phyloP scores from a whole-genome alignment of 2,329 filamentous ascomycete species.

The Lecanicillium sp. region DNA sequence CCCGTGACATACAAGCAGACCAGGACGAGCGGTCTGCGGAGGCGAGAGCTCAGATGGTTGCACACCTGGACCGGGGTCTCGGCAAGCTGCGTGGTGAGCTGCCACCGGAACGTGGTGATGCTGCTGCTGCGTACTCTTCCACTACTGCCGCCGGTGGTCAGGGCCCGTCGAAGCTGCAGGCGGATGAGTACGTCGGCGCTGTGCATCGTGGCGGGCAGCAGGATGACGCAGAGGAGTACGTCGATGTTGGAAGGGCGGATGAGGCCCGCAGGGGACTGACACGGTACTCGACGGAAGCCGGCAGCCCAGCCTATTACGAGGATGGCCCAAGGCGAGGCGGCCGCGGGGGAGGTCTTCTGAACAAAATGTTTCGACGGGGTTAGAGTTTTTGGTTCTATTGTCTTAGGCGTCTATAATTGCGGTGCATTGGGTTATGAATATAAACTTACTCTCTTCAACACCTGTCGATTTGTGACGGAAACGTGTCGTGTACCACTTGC shows the following conservation, averaged over 20 bases:
- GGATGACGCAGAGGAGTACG: conserved; percentile 26
- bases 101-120: neutral
- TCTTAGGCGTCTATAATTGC: neutral
- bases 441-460: conserved; percentile 1
- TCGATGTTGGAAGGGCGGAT: conserved; percentile 22
- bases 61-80: conserved; percentile 38
- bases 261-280: conserved; percentile 13
- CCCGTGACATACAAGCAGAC: conserved; percentile 25
- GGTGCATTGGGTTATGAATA: neutral
- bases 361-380: conserved; percentile 26
- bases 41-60: conserved; percentile 38
- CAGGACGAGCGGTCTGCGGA: conserved; percentile 26
- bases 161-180: conserved; percentile 22
- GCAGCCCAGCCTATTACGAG: conserved; percentile 13
- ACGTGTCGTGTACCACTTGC: too few relatives aligned
- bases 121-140: neutral
- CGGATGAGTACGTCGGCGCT: conserved; percentile 21
- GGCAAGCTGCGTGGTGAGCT: conserved; percentile 30
- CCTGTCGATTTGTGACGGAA: too few relatives aligned
- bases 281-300: conserved; percentile 10
- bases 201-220: conserved; percentile 11
- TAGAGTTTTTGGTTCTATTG: neutral
- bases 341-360: conserved; percentile 24
- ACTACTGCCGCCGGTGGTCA: neutral
- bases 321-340: conserved; percentile 12